Base-by-base conservation (phyloP, 345 rosid species). In the Odontarrhena argentea region DNA sequence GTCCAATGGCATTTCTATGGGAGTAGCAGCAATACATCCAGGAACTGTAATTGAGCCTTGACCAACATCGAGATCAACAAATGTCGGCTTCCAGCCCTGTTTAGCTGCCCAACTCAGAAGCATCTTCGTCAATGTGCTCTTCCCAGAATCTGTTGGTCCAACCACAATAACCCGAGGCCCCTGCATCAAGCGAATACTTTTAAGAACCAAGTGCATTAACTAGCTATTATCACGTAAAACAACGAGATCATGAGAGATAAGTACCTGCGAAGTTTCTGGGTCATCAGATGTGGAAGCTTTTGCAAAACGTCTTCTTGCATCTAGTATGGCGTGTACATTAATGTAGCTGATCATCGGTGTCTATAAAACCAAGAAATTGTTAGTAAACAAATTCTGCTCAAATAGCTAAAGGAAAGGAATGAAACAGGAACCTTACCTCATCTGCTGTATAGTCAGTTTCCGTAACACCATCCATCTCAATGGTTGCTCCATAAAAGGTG, bases 81-180 rank as follows among this genome's bases (percentile, higher is more conserved):
- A 93, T 24, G 89, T 88, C 70, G 92, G 96, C 73, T 88, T 85
- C 87, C 87, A 93, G 41, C 94, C 96, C 48, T 77, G 92, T 78
- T 90, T 93, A 56, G 96, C 95, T 51, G 97, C 92, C 97, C 98
- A 93, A 71, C 97, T 93, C 42, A 94, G 88, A 65, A 94, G 99
- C 95, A 94, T 94, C 68, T 81, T 88, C 1, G 91, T 78, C 78
- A 88, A 73, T 25, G 97, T 84, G 79, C 96, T 91, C 81, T 93
- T 93, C 43, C 96, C 97, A n/a, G 86, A 91, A 84, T 93, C 98
- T 1, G 83, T 79, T 58, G 95, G 97, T 42, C 96, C 97, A 38
- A 88, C 96, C 37, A 90, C 85, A 73, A 90, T 88, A 61, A 88
- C 91, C 64, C 97, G 76, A 44, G 98, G 98, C 34, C 95, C 99